These are phyloP conservation scores for Cyberlindnera americana DNA, from an alignment of 805 yeast genomes.

Conservation along the genomic window DNA sequence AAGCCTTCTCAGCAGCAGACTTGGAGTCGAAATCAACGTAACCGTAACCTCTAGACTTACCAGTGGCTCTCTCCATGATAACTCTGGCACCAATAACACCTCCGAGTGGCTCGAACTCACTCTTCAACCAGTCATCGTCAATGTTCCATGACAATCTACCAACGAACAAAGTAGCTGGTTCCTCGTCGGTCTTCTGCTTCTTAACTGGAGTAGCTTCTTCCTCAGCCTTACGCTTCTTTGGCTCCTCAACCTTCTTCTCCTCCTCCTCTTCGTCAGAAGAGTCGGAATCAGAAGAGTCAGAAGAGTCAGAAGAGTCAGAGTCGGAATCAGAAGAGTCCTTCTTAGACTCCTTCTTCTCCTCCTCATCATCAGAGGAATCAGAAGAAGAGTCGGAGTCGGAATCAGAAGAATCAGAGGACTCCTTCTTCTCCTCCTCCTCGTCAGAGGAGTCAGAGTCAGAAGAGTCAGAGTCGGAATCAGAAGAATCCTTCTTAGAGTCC, in stretches of 20 bases:
- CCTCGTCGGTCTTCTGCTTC: conserved; percentile 42
- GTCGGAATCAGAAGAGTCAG: conserved; percentile 19
- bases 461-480: conserved; percentile 28
- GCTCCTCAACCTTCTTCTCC: conserved; percentile 22
- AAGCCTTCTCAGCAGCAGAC: conserved; percentile 80
- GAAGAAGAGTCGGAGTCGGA: conserved; percentile 24
- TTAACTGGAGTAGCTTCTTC: conserved; percentile 32
- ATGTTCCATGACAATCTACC: conserved; percentile 97
- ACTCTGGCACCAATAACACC: conserved; percentile 90
- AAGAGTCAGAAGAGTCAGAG: conserved; percentile 16
- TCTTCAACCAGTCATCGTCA: conserved; percentile 90
- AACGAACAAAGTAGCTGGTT: conserved; percentile 87
- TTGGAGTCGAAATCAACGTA: conserved; percentile 89
- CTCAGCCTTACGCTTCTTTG: conserved; percentile 36
- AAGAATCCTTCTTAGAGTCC: no score
- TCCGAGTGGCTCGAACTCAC: conserved; percentile 78
- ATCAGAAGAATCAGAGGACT: conserved; percentile 31
- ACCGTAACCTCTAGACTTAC: conserved; percentile 95
- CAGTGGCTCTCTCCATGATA: conserved; percentile 86
- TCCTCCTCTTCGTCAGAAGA: conserved; percentile 10
- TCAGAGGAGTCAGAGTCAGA: conserved; percentile 29
- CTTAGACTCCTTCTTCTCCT: conserved; percentile 5
- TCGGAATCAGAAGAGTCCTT: conserved; percentile 26
- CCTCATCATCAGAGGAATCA: conserved; percentile 26
- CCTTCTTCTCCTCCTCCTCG: conserved; percentile 21